phyloP scores from a whole-genome alignment of 768 basidiomycete genomes.

The Melanogaster broomeanus region DNA sequence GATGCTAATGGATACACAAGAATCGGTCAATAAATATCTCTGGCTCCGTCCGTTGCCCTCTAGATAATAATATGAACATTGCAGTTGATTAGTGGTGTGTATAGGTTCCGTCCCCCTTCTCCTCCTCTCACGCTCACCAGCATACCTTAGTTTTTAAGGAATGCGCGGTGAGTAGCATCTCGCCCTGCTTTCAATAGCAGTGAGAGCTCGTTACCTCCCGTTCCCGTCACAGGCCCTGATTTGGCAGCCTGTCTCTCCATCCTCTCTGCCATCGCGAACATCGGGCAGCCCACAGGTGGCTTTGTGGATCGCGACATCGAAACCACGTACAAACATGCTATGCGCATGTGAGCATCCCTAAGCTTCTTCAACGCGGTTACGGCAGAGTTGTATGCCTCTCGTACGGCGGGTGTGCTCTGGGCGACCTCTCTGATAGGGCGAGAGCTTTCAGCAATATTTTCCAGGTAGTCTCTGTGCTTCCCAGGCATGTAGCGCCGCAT shows the following conservation, averaged over 20 bases:
- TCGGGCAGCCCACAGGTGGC: slow-evolving; percentile 49
- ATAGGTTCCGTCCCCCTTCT: not conserved
- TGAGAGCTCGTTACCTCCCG: slow-evolving; percentile 86
- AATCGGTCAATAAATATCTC: slow-evolving; percentile 28
- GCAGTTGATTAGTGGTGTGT: slow-evolving; percentile 10
- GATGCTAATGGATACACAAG: slow-evolving; percentile 29
- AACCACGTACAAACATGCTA: slow-evolving; percentile 87
- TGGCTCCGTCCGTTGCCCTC: not conserved
- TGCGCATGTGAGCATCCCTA: slow-evolving; percentile 85
- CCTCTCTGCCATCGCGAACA: slow-evolving; percentile 54
- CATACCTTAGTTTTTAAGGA: slow-evolving; percentile 40
- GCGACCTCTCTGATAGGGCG: slow-evolving; percentile 67
- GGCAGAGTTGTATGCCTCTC: slow-evolving; percentile 77
- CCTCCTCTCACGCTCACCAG: not conserved
- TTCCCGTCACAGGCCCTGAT: slow-evolving; percentile 68
- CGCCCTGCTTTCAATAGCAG: slow-evolving; percentile 85
- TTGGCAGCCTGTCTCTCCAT: slow-evolving; percentile 44
- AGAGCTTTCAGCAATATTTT: slow-evolving; percentile 58
- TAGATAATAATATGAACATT: slow-evolving; percentile 8
- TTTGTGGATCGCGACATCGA: slow-evolving; percentile 72
- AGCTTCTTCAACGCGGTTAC: slow-evolving; percentile 79
- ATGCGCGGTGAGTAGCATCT: slow-evolving; percentile 77
- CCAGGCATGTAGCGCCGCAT: slow-evolving; percentile 97
- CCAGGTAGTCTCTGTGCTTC: slow-evolving; percentile 83
- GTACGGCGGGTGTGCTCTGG: slow-evolving; percentile 54